These are phyloP conservation scores for Phytophthora pistaciae DNA, from an alignment of 352 stramenopile genomes.

Conservation along the genomic window DNA sequence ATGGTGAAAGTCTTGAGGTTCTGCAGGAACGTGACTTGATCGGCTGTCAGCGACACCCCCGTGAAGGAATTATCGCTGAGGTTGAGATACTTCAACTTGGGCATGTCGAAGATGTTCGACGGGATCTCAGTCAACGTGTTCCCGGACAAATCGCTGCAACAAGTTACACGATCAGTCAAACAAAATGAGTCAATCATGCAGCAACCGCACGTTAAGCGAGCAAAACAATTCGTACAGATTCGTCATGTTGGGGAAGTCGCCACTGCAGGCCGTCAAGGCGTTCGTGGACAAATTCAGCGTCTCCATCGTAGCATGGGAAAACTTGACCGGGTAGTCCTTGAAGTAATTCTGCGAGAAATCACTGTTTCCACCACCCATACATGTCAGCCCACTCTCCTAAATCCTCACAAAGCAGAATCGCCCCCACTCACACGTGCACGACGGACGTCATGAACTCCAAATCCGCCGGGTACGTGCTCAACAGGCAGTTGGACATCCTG, in stretches of 20 bases:
- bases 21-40: slow-evolving; percentile 55
- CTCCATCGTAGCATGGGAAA: slow-evolving; percentile 46
- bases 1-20: slow-evolving; percentile 50
- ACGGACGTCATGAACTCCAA: slow-evolving; percentile 58
- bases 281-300: slow-evolving; percentile 70
- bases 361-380: slow-evolving; percentile 26
- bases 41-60: slow-evolving; percentile 43
- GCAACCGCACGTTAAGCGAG: background rate
- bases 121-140: slow-evolving; percentile 61
- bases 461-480: slow-evolving; percentile 62
- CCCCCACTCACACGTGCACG: slow-evolving; percentile 53
- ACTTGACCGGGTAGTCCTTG: slow-evolving; percentile 59
- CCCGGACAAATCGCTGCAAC: slow-evolving; percentile 54
- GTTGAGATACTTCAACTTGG: slow-evolving; percentile 51
- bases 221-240: slow-evolving; percentile 49
- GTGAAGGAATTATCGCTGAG: slow-evolving; percentile 60
- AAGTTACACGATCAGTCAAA: background rate
- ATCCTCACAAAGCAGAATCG: too few species aligned
- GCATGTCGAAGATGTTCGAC: slow-evolving; percentile 54
- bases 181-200: background rate
- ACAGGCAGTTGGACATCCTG: slow-evolving; percentile 61
- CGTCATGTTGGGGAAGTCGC: slow-evolving; percentile 54
- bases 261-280: slow-evolving; percentile 55
- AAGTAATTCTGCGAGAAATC: slow-evolving; percentile 77
- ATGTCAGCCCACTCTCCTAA: background rate